Conservation (phyloP, 139 green algal genomes). For the Tetraselmis striata region DNA sequence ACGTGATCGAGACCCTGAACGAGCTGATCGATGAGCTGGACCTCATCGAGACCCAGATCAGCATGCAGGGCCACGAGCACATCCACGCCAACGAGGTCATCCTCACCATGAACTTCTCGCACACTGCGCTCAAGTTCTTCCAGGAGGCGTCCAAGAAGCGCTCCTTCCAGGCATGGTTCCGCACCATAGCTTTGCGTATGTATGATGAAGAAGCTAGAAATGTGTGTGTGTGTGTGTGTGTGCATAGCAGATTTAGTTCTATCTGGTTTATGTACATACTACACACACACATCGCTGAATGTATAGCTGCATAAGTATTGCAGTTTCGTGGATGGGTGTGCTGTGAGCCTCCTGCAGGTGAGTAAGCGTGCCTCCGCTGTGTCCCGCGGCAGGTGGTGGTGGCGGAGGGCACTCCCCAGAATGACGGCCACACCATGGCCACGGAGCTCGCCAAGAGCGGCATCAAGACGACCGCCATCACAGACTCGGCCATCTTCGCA, state of each 20-base stretch:
- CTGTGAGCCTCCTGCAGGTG: too few species aligned
- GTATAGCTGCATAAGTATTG: too few species aligned
- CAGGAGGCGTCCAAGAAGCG: conserved; percentile 80
- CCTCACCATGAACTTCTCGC: conserved; percentile 69
- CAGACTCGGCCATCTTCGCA: conserved; percentile 88
- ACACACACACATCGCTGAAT: too few species aligned
- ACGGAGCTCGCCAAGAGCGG: conserved; percentile 61
- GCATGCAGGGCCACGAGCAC: conserved; percentile 70
- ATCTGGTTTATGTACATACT: neutral
- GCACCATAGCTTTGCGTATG: too few species aligned
- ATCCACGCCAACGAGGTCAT: conserved; percentile 91
- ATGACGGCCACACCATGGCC: conserved; percentile 83
- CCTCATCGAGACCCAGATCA: conserved; percentile 72
- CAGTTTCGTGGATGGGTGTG: too few species aligned
- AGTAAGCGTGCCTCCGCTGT: neutral
- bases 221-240: conserved; percentile 1
- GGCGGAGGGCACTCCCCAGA: conserved; percentile 79
- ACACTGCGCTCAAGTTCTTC: conserved; percentile 78
- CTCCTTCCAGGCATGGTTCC: conserved; percentile 89
- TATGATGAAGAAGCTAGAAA: too few species aligned
- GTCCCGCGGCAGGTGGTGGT: conserved; percentile 82
- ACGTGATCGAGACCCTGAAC: conserved; percentile 88
- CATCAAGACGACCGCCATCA: conserved; percentile 80
- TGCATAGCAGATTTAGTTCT: neutral
- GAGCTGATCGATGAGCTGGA: conserved; percentile 92